Evolutionary conservation across 2,329 filamentous ascomycete species (phyloP).

Genomic region (Cryphonectria parasitica): DNA sequence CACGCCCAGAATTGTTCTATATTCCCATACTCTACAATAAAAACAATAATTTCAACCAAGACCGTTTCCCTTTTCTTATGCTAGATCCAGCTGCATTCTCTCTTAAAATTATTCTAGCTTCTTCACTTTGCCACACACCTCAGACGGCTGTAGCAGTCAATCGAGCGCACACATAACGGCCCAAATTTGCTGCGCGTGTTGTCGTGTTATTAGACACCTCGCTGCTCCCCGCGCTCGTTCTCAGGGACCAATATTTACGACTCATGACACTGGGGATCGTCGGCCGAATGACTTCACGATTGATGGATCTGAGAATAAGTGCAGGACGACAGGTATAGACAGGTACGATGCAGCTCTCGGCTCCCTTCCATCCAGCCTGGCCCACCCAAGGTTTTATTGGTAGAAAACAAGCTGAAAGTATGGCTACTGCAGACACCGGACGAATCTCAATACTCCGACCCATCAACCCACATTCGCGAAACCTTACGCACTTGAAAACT

Average conservation of each 20-base stretch:
- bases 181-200: not conserved
- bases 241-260: slow-evolving; percentile 6
- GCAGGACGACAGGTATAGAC: not conserved
- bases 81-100: not conserved
- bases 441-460: not conserved
- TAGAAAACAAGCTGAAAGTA: not conserved
- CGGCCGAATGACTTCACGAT: not conserved
- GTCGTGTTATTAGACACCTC: slow-evolving; percentile 25
- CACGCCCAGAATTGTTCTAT: not conserved
- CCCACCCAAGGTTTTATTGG: not conserved
- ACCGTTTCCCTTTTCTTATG: not conserved
- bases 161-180: not conserved
- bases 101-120: not conserved
- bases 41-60: not conserved
- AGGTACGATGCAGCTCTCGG: not conserved
- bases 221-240: not conserved
- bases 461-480: not conserved
- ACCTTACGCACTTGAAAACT: not conserved
- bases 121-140: not conserved
- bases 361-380: not conserved
- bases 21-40: not conserved
- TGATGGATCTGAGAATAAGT: not conserved
- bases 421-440: not conserved
- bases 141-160: slow-evolving; percentile 1
- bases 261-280: slow-evolving; percentile 8